Conservation (phyloP, 345 rosid genomes). For the Linum lewisii region DNA sequence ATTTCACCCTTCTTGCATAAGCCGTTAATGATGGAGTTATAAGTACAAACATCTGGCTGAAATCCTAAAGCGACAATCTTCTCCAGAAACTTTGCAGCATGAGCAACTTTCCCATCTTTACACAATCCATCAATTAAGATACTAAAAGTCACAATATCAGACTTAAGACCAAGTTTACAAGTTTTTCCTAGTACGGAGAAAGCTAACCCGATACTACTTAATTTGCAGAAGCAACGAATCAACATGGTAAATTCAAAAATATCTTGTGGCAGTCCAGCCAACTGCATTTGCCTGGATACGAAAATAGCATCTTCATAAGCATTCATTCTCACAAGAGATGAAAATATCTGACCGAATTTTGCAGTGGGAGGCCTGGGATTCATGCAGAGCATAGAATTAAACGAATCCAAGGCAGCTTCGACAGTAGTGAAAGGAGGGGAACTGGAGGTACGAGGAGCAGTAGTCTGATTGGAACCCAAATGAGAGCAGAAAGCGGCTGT, state of each 20-base stretch:
- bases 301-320: background rate
- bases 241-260: too few relatives aligned
- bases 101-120: background rate
- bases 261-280: background rate
- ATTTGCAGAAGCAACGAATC: background rate
- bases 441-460: background rate
- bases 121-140: slow-evolving; percentile 6
- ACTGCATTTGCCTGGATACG: background rate
- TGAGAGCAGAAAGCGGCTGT: too few relatives aligned
- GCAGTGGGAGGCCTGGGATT: slow-evolving; percentile 10
- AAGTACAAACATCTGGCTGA: background rate
- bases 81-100: background rate
- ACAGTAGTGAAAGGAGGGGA: background rate
- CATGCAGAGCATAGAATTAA: slow-evolving; percentile 2
- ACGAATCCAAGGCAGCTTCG: slow-evolving; percentile 3
- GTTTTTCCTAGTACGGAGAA: background rate
- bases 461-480: too few relatives aligned
- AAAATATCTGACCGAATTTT: background rate
- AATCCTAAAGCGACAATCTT: background rate
- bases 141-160: background rate
- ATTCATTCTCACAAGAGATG: background rate
- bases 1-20: too few relatives aligned
- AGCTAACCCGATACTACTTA: background rate
- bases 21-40: background rate
- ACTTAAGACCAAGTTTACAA: background rate